phyloP scores from a whole-genome alignment of 179 eudicot species.

The Beta macrorhiza region DNA sequence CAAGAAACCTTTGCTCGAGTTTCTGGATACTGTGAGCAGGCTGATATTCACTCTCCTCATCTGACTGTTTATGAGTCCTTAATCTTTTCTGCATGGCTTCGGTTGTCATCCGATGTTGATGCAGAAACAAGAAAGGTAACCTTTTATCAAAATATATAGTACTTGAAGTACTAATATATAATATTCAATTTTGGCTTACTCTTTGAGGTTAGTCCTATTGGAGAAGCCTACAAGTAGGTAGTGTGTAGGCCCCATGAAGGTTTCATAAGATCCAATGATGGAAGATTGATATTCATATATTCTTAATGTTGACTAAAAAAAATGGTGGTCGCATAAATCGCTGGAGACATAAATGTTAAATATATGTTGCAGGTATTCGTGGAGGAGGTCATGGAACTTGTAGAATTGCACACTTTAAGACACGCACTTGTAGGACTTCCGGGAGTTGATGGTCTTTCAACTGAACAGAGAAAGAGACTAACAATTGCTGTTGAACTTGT shows the following conservation, averaged over 20 bases:
- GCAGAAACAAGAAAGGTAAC: slow-evolving; percentile 49
- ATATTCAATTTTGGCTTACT: too few relatives aligned
- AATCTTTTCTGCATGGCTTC: slow-evolving; percentile 73
- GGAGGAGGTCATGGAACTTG: slow-evolving; percentile 76
- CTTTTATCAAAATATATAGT: not conserved
- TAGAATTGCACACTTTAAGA: slow-evolving; percentile 53
- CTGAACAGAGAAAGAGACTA: slow-evolving; percentile 73
- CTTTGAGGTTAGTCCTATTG: too few relatives aligned
- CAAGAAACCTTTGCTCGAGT: slow-evolving; percentile 81
- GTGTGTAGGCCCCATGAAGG: too few relatives aligned
- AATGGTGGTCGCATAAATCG: not conserved
- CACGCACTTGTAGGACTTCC: slow-evolving; percentile 76
- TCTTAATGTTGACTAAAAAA: too few relatives aligned
- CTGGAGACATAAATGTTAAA: not conserved
- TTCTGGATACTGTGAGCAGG: slow-evolving; percentile 75
- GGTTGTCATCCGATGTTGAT: slow-evolving; percentile 62
- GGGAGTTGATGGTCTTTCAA: slow-evolving; percentile 77
- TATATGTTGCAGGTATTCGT: slow-evolving; percentile 51
- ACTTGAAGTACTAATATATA: not conserved
- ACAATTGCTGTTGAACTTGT: slow-evolving; percentile 68
- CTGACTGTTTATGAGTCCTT: slow-evolving; percentile 65
- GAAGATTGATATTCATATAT: too few relatives aligned
- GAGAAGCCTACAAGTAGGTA: too few relatives aligned
- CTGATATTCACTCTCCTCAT: slow-evolving; percentile 81
- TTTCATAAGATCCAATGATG: too few relatives aligned